These are phyloP conservation scores for Aquilaria yunnanensis DNA, from an alignment of 345 rosid species.

Conservation along the genomic window DNA sequence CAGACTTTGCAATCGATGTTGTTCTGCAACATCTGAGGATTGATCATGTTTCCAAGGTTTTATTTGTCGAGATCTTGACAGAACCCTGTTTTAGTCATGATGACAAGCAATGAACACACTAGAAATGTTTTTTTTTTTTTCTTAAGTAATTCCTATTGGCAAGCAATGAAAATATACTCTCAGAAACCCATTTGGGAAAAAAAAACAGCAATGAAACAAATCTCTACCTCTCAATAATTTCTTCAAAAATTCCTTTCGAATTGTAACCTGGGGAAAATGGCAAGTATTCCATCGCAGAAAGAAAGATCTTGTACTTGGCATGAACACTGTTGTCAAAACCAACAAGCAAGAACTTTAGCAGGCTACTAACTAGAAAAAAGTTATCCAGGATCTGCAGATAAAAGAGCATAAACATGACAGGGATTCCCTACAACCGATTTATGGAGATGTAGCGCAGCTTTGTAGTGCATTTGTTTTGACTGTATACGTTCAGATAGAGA, in stretches of 20 bases:
- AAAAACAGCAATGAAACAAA: conserved; percentile 11
- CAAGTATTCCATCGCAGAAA: conserved; percentile 84
- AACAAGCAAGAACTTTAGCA: conserved; percentile 2
- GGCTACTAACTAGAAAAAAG: too few relatives aligned
- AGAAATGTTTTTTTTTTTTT: neutral
- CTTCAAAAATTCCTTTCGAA: conserved; percentile 87
- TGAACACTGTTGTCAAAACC: conserved; percentile 49
- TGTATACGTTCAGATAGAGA: too few relatives aligned
- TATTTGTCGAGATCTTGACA: conserved; percentile 85
- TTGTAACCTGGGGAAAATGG: conserved; percentile 69
- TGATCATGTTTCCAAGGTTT: conserved; percentile 70
- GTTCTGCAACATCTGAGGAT: conserved; percentile 81
- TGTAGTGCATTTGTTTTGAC: too few relatives aligned
- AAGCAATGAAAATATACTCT: conserved; percentile 9
- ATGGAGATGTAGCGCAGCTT: too few relatives aligned
- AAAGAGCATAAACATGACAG: too few relatives aligned
- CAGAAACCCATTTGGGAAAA: neutral
- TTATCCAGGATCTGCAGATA: too few relatives aligned
- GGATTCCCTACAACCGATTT: too few relatives aligned
- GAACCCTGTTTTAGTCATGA: conserved; percentile 44
- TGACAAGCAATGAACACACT: too few relatives aligned
- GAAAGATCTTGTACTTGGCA: conserved; percentile 86
- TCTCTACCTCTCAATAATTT: conserved; percentile 84
- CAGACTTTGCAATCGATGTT: conserved; percentile 89
- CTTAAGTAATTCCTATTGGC: conserved; percentile 4